A percentile compares a stretch with the other conserved stretches of the same genome.
Evolutionary conservation across 257 asterid species (phyloP).

Genomic region (Solanum acaule): DNA sequence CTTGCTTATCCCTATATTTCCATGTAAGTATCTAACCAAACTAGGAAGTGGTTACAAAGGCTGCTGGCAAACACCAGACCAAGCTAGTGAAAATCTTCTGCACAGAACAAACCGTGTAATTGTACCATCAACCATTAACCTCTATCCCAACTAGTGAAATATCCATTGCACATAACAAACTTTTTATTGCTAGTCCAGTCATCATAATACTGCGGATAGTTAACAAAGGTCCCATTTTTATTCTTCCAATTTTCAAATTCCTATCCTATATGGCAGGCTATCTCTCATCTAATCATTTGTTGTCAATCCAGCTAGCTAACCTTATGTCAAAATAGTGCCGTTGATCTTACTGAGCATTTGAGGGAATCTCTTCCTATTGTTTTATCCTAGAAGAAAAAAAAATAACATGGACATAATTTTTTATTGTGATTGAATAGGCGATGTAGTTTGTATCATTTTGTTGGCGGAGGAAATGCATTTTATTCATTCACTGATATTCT

Average conservation of each 20-base stretch:
- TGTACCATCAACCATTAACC: neutral
- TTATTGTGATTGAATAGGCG: neutral
- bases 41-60: neutral
- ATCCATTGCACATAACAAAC: neutral
- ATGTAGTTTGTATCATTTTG: neutral
- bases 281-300: neutral
- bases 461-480: neutral
- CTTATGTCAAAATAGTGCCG: neutral
- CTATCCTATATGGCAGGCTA: neutral
- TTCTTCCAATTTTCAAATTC: neutral
- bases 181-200: neutral
- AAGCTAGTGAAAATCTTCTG: neutral
- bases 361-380: neutral
- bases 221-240: neutral
- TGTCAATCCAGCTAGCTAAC: neutral
- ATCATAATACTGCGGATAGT: neutral
- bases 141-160: neutral
- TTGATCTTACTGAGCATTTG: neutral
- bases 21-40: neutral
- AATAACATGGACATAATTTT: neutral
- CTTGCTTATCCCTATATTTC: neutral
- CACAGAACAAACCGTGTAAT: neutral
- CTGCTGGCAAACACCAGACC: neutral
- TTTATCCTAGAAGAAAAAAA: neutral
- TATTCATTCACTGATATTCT: neutral